These are phyloP conservation scores for Sphagnum tenellum DNA, from an alignment of 225 moss, liverwort and hornwort species.

Conservation along the genomic window DNA sequence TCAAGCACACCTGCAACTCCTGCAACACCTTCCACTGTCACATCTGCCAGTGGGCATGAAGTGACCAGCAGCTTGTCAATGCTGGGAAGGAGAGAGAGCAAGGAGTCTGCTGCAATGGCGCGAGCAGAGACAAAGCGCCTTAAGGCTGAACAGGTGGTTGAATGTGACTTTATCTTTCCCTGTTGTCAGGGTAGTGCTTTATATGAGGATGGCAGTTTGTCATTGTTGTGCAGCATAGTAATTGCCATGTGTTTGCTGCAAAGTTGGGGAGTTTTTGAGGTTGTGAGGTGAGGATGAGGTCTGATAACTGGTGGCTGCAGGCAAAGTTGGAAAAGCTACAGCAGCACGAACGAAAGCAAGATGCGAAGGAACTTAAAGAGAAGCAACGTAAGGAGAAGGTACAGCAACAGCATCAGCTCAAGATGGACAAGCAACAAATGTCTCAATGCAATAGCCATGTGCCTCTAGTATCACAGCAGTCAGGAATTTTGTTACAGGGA, in stretches of 20 bases:
- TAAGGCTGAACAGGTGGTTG: slow-evolving; percentile 52
- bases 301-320: slow-evolving; percentile 13
- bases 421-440: slow-evolving; percentile 59
- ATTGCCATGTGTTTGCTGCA: no score
- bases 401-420: slow-evolving; percentile 63
- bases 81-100: slow-evolving; percentile 75
- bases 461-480: slow-evolving; percentile 52
- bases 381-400: slow-evolving; percentile 62
- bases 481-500: slow-evolving; percentile 47
- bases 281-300: no score
- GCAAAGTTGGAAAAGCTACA: slow-evolving; percentile 51
- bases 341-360: slow-evolving; percentile 64
- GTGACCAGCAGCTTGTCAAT: slow-evolving; percentile 55
- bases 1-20: slow-evolving; percentile 75
- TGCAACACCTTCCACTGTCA: slow-evolving; percentile 56
- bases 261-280: no score
- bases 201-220: no score
- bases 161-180: no score
- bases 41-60: slow-evolving; percentile 72
- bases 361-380: slow-evolving; percentile 55
- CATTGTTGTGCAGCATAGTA: no score
- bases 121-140: slow-evolving; percentile 64
- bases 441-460: slow-evolving; percentile 52
- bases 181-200: no score
- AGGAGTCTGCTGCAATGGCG: slow-evolving; percentile 61